phyloP scores from a whole-genome alignment of 495 filamentous ascomycete species.

The Glarea lozoyensis region DNA sequence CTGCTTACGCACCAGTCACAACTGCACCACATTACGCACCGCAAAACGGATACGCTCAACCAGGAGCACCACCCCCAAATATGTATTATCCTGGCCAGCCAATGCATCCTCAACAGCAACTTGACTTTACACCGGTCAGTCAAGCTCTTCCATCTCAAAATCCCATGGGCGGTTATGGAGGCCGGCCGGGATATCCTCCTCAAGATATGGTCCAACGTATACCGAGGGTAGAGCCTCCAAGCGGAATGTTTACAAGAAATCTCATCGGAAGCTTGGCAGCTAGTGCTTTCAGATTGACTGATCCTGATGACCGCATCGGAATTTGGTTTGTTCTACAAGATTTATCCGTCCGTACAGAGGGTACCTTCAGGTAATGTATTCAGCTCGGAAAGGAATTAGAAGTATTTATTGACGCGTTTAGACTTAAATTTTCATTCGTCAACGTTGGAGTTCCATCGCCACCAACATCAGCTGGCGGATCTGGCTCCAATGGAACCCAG shows the following conservation, averaged over 20 bases:
- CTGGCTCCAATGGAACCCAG: not conserved
- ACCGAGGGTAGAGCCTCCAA: constrained; percentile 35
- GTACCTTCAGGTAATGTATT: constrained; percentile 65
- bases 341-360: constrained; percentile 88
- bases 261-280: constrained; percentile 89
- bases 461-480: not conserved
- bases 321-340: constrained; percentile 98
- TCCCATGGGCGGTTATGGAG: constrained; percentile 17
- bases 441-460: constrained; percentile 55
- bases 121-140: constrained; percentile 16
- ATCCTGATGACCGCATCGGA: constrained; percentile 74
- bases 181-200: constrained; percentile 7
- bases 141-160: constrained; percentile 32
- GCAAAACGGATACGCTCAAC: constrained; percentile 15
- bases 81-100: constrained; percentile 1
- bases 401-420: too few species aligned
- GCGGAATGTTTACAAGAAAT: constrained; percentile 94
- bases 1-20: constrained; percentile 4
- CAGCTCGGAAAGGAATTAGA: too few species aligned
- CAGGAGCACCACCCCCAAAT: too few species aligned
- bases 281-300: constrained; percentile 78
- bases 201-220: constrained; percentile 5
- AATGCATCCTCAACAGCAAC: constrained; percentile 3
- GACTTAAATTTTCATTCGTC: constrained; percentile 58
- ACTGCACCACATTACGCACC: constrained; percentile 13